Evolutionary conservation across 768 basidiomycete genomes (phyloP), one percentile per base, ranked within the genome.

Genomic region (Serendipita indica): DNA sequence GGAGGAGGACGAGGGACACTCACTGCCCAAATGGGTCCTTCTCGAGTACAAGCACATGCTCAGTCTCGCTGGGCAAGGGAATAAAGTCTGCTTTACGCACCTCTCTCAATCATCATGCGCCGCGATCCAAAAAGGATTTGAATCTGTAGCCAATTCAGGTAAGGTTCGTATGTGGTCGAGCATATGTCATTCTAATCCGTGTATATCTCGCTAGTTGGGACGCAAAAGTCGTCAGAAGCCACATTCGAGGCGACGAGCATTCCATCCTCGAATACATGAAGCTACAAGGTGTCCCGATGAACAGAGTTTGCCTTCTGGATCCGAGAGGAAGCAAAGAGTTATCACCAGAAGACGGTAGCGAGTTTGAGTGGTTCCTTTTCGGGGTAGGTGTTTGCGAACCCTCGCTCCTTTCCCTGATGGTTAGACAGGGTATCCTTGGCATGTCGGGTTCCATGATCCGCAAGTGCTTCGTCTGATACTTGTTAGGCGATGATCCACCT

Each of bases 1-100:
- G 86, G 93, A 97, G 68, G 89, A 92, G 54, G 93, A 97, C 67
- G 92, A 92, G 61, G 74, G 78, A 13, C 78, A 77, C 63, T 70
- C 71, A 60, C 78, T 89, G 39, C 87, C 87, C 20, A 81, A 79
- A 13, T 98, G 94, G 94, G 93, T 97, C 32, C 79, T 85, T 64
- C 79, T 97, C 46, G 94, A 97, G 75, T 97, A 93, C 68, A 67
- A 90, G 80, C 89, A 94, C 67, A 96, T 94, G 90, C 79, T 84
- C 45, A 78, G 68, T 7, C 73, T 94, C 1, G 85, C 89, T 7
- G 88, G 86, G 1, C 68, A 76, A 0, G 68, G 70, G 12, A 77
- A 83, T 1, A 72, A 76, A 13, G 79, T 97, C 37, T 76, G 83
- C 66, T 97, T 97, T 71, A 91, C 92, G 2, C 82, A 87, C 64